Base-by-base conservation (phyloP, 2,329 filamentous ascomycete genomes). In the Pseudogymnoascus sp. region DNA sequence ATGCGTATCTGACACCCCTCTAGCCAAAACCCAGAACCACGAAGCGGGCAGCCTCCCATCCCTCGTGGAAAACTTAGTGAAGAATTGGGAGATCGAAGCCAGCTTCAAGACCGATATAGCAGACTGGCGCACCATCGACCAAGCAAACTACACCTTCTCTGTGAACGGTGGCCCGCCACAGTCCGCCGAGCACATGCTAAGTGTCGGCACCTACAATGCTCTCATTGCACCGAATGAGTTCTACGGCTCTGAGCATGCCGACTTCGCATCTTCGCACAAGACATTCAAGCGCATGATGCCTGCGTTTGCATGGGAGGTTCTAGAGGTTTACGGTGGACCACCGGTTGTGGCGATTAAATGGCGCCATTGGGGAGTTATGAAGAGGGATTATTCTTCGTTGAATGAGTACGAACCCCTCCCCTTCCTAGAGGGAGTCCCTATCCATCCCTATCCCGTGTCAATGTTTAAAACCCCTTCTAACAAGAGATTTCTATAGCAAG, bases 221-320 rank as follows among this genome's bases (percentile, higher is more conserved):
- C 81, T 89, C 72, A 83, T 89, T 65, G 75, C 80, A 8, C 75
- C 84, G 10, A 86, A 85, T 69, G 79, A 84, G 70, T 88, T 81
- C 75, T 89, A 89, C 73, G 82, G 81, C 66, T 83, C 86, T 0
- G 77, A 77, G 59, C 78, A 83, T 63, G 84, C 80, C 2, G 83
- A 86, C 71, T 88, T 89, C 68, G 78, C 80, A 1, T 78, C 77
- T 3, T 87, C 83, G 69, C 86, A 89, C 76, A 88, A 88, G 77
- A 84, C 83, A 0, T 89, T 89, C 73, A 88, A 88, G 76, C 77
- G 84, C 61, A 88, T 88, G 85, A 89, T 89, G 85, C 86, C 86
- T 0, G 84, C 80, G 0, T 89, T 89, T 72, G 86, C 85, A 0
- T 89, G 86, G 85, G 86, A 89, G 73, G 85, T 89, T 1, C 71